phyloP scores from a whole-genome alignment of 257 asterid genomes.

The Solanum piurae region DNA sequence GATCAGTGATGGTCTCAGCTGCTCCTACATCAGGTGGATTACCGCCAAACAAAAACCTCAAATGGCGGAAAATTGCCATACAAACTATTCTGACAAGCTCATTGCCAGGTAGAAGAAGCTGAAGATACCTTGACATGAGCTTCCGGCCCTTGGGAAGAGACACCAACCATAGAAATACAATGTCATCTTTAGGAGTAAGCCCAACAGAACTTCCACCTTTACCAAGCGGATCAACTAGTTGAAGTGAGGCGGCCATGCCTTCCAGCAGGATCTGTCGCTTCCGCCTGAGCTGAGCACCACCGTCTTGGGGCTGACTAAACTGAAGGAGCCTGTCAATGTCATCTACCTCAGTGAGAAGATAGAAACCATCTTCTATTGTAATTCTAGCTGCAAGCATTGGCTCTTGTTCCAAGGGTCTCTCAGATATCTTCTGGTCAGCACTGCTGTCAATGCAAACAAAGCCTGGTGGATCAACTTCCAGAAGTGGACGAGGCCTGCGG shows the following conservation, averaged over 20 bases:
- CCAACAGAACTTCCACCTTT: constrained; percentile 26
- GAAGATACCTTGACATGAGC: constrained; percentile 30
- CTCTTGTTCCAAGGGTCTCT: constrained; percentile 21
- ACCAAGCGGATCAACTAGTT: constrained; percentile 36
- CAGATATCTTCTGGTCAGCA: constrained; percentile 4
- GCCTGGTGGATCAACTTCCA: constrained; percentile 18
- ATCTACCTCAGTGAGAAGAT: constrained; percentile 23
- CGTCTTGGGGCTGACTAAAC: constrained; percentile 22
- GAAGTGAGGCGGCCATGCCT: constrained; percentile 43
- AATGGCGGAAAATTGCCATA: constrained; percentile 36
- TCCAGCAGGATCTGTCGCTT: constrained; percentile 38
- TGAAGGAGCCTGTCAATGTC: constrained; percentile 21
- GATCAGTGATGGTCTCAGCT: constrained; percentile 15
- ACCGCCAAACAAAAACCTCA: constrained; percentile 31
- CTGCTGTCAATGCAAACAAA: constrained; percentile 3
- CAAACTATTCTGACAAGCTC: constrained; percentile 37
- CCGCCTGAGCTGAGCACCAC: constrained; percentile 24
- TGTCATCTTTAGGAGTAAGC: constrained; percentile 27
- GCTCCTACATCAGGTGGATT: constrained; percentile 22
- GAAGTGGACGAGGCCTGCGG: constrained; percentile 25
- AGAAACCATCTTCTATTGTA: constrained; percentile 19
- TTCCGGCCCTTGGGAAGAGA: constrained; percentile 39
- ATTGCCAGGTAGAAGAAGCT: constrained; percentile 32
- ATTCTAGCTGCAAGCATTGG: constrained; percentile 27
- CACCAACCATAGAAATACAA: constrained; percentile 31